These are phyloP conservation scores for Colletotrichum tabaci DNA, from an alignment of 2,329 filamentous ascomycete species.

Conservation along the genomic window DNA sequence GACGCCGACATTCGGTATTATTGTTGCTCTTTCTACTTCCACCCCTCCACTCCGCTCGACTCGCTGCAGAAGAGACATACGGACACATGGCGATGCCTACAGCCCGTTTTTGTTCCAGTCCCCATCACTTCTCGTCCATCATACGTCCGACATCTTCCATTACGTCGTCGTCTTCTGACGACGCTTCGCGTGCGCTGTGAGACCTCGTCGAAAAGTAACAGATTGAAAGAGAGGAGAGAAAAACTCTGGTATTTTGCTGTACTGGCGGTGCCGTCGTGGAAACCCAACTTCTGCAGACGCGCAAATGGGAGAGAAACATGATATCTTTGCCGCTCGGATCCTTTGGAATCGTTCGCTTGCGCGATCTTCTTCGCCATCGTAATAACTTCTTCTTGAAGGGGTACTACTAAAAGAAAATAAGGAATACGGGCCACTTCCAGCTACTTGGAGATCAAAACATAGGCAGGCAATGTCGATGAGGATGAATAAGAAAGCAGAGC, in stretches of 20 bases:
- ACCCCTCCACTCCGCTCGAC: no score
- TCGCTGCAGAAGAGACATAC: no score
- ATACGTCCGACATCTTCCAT: neutral
- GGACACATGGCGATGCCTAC: neutral
- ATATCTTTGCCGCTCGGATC: constrained; percentile 33
- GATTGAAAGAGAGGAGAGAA: neutral
- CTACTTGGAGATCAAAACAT: constrained; percentile 7
- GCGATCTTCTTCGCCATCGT: constrained; percentile 31
- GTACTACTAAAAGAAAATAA: constrained; percentile 15
- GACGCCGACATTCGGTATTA: neutral
- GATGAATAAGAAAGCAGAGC: constrained; percentile 9
- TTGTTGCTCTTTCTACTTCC: neutral
- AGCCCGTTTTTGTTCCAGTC: neutral
- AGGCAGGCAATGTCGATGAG: constrained; percentile 2
- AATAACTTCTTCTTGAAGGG: constrained; percentile 30
- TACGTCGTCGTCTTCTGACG: neutral
- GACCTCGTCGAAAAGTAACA: no score
- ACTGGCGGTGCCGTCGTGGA: constrained; percentile 17
- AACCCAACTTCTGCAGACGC: neutral
- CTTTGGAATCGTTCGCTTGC: constrained; percentile 32
- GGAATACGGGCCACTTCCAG: neutral
- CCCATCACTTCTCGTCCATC: neutral
- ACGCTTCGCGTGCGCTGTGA: neutral
- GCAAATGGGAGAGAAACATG: neutral
- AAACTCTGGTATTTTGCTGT: constrained; percentile 8